A percentile compares a stretch with the other conserved stretches of the same genome.
These are phyloP conservation scores for Exobasidium rhododendri DNA, from an alignment of 1,284 basidiomycete genomes.

Conservation along the genomic window DNA sequence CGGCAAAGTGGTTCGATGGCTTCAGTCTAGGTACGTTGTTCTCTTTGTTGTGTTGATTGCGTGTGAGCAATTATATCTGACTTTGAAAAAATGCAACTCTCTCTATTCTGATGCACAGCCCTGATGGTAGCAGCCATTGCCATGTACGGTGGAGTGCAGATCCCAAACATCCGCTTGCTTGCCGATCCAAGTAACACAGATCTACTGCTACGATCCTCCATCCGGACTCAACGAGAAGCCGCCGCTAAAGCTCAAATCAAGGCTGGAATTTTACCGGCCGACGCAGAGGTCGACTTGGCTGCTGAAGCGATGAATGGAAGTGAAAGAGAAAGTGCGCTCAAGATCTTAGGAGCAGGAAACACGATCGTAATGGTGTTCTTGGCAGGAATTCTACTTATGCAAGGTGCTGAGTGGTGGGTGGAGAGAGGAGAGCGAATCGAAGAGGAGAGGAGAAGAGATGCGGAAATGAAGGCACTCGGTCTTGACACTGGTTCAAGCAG, in stretches of 20 bases:
- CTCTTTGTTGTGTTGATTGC: not conserved
- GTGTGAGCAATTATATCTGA: not conserved
- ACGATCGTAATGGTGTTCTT: slow-evolving; percentile 42
- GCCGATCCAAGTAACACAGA: slow-evolving; percentile 39
- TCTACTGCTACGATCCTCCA: slow-evolving; percentile 31
- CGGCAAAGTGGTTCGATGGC: slow-evolving; percentile 53
- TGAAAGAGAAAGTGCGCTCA: slow-evolving; percentile 36
- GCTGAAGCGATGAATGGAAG: not conserved
- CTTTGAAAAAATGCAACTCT: not conserved
- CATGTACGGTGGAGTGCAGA: slow-evolving; percentile 47
- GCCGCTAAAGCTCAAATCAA: slow-evolving; percentile 22
- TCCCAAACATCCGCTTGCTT: slow-evolving; percentile 49
- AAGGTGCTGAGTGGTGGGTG: slow-evolving; percentile 45
- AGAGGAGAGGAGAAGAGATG: slow-evolving; percentile 24
- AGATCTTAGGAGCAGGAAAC: slow-evolving; percentile 48
- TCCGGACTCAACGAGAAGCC: slow-evolving; percentile 33
- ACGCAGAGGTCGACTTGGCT: slow-evolving; percentile 16
- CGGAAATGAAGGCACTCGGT: slow-evolving; percentile 20
- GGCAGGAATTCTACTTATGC: slow-evolving; percentile 44
- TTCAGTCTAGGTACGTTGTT: slow-evolving; percentile 32
- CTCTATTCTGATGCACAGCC: slow-evolving; percentile 15
- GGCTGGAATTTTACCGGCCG: slow-evolving; percentile 27
- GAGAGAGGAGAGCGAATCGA: slow-evolving; percentile 29
- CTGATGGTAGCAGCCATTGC: slow-evolving; percentile 45
- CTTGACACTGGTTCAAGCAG: not conserved